Percentiles rank a stretch among this genome's conserved stretches.
Evolutionary conservation across 2,329 filamentous ascomycete species (phyloP).

Genomic region (Cylindrodendrum hubeiense): DNA sequence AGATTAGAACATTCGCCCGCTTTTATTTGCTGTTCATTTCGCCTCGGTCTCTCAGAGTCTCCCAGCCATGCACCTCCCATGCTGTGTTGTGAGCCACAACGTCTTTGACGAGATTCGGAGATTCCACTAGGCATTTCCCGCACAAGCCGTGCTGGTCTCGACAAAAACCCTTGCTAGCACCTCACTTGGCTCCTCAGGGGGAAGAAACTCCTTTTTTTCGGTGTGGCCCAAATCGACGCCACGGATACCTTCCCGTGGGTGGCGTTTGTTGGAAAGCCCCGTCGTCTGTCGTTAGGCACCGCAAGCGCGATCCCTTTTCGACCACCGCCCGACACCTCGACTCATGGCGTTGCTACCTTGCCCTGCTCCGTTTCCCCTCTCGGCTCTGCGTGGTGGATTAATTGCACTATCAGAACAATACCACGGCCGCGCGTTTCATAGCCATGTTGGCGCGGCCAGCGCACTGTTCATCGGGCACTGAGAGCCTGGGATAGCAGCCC

Average conservation of each 20-base stretch:
- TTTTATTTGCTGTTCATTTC: slow-evolving; percentile 26
- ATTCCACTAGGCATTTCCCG: slow-evolving; percentile 15
- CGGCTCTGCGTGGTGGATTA: slow-evolving; percentile 28
- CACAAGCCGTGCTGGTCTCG: slow-evolving; percentile 6
- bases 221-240: slow-evolving; percentile 4
- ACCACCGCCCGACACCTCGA: slow-evolving; percentile 3
- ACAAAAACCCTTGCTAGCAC: slow-evolving; percentile 10
- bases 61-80: slow-evolving; percentile 10
- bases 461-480: slow-evolving; percentile 24
- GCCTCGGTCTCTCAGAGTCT: slow-evolving; percentile 12
- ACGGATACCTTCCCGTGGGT: slow-evolving; percentile 1
- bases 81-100: slow-evolving; percentile 9
- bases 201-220: neutral
- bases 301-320: slow-evolving; percentile 15
- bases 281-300: neutral
- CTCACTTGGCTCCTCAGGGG: slow-evolving; percentile 17
- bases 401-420: slow-evolving; percentile 28
- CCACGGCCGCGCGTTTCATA: slow-evolving; percentile 40
- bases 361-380: slow-evolving; percentile 8
- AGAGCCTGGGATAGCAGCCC: slow-evolving; percentile 31
- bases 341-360: slow-evolving; percentile 5
- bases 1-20: slow-evolving; percentile 16
- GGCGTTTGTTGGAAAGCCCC: slow-evolving; percentile 2
- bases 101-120: slow-evolving; percentile 11
- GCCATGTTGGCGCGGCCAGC: slow-evolving; percentile 27